Base-by-base conservation (phyloP, 2,329 filamentous ascomycete species). In the Fusarium phyllophilum region DNA sequence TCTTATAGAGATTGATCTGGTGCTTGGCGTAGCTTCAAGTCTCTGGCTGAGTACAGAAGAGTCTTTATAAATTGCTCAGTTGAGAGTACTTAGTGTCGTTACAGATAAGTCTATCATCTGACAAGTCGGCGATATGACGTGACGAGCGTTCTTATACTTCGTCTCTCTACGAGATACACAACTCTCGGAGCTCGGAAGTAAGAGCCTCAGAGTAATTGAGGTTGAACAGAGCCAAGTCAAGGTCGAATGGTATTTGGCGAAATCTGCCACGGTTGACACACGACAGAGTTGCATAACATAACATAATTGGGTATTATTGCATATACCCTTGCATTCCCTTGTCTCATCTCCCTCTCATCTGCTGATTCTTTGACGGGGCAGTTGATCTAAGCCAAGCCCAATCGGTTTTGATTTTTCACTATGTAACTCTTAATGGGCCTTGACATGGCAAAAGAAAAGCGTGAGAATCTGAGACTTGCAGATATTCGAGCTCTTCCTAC, bases 391-490 rank as follows among this genome's bases (percentile, higher is more conserved):
- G 60, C 72, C 69, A 58, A 46, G 51, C 20, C 66, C 66, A 66
- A 49, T 65, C 59, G 58, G 18, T 54, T 54, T 70, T 58, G 34
- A 46, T 39, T 52, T 70, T 55, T 46, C 48, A 45, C 41, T 29
- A 48, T 34, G 48, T 38, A 20, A 54, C 57, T 52, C 38, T 26
- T 11, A 15, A 66, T 52, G 54, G 63, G 39, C 42, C 58, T 68
- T 26, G 20, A 24, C 24, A 46, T 31, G 38, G 46, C 38, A 59
- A 39, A 58, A 60, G 26, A 41, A 49, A 54, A 41, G n/a, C 22
- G 45, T 42, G 46, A 36, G 36, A 71, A 61, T 45, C 34, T 58
- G 62, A 66, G 71, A 74, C 67, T 46, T 65, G 71, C 70, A 72
- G 57, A 26, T 61, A n/a, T 52, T 45, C 39, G 44, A 59, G 61